These are phyloP conservation scores for Trichoderma koningii DNA, from an alignment of 2,329 filamentous ascomycete species.

Conservation along the genomic window DNA sequence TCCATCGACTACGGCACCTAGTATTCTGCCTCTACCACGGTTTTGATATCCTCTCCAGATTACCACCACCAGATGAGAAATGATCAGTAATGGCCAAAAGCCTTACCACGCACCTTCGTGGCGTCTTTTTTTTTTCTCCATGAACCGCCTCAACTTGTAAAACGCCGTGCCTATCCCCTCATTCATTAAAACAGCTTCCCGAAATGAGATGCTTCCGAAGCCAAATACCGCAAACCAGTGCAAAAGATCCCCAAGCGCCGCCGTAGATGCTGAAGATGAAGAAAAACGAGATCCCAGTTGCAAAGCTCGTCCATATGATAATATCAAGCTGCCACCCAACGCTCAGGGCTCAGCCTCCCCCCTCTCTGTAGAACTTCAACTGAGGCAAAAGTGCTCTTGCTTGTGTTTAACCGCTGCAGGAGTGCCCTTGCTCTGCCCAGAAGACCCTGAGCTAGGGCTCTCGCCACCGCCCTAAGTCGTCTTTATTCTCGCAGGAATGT, in stretches of 20 bases:
- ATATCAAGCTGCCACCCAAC: background rate
- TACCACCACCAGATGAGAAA: too few species aligned
- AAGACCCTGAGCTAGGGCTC: background rate
- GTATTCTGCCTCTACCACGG: too few species aligned
- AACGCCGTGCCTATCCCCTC: background rate
- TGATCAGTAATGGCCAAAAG: background rate
- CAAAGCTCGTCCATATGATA: background rate
- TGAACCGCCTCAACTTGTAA: background rate
- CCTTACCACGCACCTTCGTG: background rate
- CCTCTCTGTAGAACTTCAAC: background rate
- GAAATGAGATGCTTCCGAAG: background rate
- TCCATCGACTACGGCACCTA: too few species aligned
- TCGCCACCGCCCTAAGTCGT: background rate
- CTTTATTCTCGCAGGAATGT: conserved; percentile 36
- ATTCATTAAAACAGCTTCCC: background rate
- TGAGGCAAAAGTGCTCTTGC: background rate
- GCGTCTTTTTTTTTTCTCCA: background rate
- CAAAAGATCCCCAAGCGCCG: background rate
- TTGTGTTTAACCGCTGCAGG: too few species aligned
- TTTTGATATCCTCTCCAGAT: too few species aligned
- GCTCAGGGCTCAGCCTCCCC: background rate
- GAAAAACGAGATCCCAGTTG: background rate
- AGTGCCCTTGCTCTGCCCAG: too few species aligned
- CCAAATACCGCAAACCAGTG: conserved; percentile 1
- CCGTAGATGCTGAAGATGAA: background rate